A percentile compares a stretch with the other conserved stretches of the same genome.
Conservation (phyloP, 306 rosid species). For the Casuarina glauca region DNA sequence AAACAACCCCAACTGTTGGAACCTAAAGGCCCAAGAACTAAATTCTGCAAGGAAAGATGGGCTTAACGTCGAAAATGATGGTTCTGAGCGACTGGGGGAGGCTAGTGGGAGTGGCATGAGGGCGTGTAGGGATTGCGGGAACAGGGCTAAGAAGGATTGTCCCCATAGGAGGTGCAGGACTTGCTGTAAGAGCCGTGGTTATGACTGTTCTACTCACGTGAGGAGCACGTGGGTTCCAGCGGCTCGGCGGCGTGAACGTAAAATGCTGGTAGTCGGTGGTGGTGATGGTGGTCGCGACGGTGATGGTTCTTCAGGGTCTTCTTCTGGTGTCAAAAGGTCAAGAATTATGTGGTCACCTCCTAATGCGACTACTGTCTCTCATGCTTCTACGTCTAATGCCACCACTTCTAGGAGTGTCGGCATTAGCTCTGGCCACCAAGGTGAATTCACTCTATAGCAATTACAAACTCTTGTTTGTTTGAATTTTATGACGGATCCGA, state of each 20-base stretch:
- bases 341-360: constrained; percentile 44
- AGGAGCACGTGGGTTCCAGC: constrained; percentile 88
- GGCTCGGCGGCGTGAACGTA: constrained; percentile 55
- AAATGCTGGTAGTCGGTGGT: constrained; percentile 26
- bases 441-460: constrained; percentile 17
- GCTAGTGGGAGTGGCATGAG: constrained; percentile 39
- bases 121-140: constrained; percentile 77
- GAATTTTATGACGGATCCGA: no score
- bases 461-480: background rate
- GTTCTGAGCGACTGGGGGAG: constrained; percentile 16
- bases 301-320: constrained; percentile 41
- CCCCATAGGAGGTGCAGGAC: constrained; percentile 66
- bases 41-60: constrained; percentile 33
- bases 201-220: constrained; percentile 68
- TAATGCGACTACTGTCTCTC: constrained; percentile 49
- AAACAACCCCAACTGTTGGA: constrained; percentile 30
- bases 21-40: constrained; percentile 48
- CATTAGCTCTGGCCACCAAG: constrained; percentile 54
- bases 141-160: constrained; percentile 83
- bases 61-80: constrained; percentile 22
- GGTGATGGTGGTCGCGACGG: constrained; percentile 3
- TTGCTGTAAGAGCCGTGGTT: constrained; percentile 78
- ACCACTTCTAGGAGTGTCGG: constrained; percentile 49
- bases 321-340: constrained; percentile 61
- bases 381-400: constrained; percentile 53